Evolutionary conservation across 441 rosid genomes (phyloP), one percentile per base, ranked within the genome.

Genomic region (Pelargonium australe): DNA sequence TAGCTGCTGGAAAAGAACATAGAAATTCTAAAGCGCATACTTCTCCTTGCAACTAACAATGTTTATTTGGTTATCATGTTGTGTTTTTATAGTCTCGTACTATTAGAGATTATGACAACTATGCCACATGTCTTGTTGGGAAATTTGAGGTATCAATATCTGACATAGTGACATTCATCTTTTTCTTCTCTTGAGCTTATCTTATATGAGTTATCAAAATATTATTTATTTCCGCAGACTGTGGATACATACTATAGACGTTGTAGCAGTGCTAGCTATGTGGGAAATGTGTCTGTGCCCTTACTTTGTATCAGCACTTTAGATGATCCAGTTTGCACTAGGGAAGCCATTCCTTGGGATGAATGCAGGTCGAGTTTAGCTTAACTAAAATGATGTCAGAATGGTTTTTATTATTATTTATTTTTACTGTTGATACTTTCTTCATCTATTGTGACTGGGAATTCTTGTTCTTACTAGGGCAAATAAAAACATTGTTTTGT

Each of bases 281-380:
- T 75, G 19, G 77, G 74, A 51, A 75, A 67, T 66, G 77, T 75
- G 61, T 62, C 73, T 2, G 73, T 75, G 34, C 77, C 77, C 20
- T 53, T 75, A 60, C 77, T 75, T 51, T 75, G 73, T 49, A 70
- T 70, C 53, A 75, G 77, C 20, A 69, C 73, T 55, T 70, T 75
- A 51, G 73, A 75, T 44, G 77, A 75, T 75, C 77, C 77, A 2
- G 63, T 75, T 20, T 75, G 77, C 47, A 75, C 77, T 1, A 75
- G 63, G 66, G 77, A 75, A 75, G 73, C 77, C 73, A 75, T 75
- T 70, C 77, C 77, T 19, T 75, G 70, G 77, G 77, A 75, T 62
- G 77, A 75, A 62, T 75, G 77, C 77, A 75, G 76, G 76, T 73
- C 17, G 23, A 62, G 53, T 9, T 45, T 4, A 0, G 19, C 19